Evolutionary conservation across 140 eudicot species (phyloP), one percentile per base, ranked within the genome.

Genomic region (Flaveria floridana): DNA sequence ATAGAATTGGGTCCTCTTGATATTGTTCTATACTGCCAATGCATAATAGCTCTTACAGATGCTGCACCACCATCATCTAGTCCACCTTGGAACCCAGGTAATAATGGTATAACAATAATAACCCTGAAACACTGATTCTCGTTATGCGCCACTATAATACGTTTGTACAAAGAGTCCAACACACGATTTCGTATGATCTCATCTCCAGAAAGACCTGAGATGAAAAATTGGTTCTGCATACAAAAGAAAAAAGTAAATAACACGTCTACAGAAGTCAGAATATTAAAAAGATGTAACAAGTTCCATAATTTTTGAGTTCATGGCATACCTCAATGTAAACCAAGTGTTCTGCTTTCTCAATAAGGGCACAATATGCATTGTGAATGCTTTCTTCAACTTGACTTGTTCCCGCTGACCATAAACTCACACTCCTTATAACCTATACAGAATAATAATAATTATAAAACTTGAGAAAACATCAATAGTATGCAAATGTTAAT

Each of bases 71-170:
- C 87, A 81, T 93, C 97, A 85, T 93, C 97, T 67, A 93, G 77
- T 65, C 98, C 98, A 73, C 98, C 98, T 87, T 93, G 98, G 82
- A 93, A 93, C 64, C 98, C 98, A 50, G 98, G 98, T 78, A 93
- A 85, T 77, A 93, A 90, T 28, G 98, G 98, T 77, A 93, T 85
- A 79, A 93, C 91, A 79, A 93, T 76, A 63, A 93, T 88, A 76
- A 81, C 91, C 86, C 97, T 84, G 82, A 93, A 93, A 75, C 89
- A 85, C 87, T 88, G 92, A 58, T 88, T 86, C 66, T 93, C 97
- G 42, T 88, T 78, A 84, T 79, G 72, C 15, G 98, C 98, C 70
- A 87, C 82, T 83, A 88, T 71, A 5, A 93, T 90, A 57, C 98
- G 98, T 77, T 81, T 81, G 83, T 85, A 86, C 46, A 93, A 53